phyloP scores from a whole-genome alignment of 768 basidiomycete genomes.

The Boletus pseudo-olivaceus region DNA sequence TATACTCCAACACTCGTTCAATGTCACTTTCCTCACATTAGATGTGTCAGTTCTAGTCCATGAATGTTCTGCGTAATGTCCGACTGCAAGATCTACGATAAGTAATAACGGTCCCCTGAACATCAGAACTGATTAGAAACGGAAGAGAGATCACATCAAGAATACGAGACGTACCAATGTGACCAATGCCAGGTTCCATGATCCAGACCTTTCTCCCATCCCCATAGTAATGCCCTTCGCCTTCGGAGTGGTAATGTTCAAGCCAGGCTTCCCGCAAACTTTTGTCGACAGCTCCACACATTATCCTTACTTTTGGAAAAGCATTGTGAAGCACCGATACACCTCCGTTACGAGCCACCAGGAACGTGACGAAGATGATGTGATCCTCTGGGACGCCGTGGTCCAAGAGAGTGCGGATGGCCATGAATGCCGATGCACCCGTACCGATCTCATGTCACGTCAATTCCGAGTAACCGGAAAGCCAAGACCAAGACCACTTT shows the following conservation, averaged over 20 bases:
- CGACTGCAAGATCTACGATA: slow-evolving; percentile 20
- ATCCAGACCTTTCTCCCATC: slow-evolving; percentile 71
- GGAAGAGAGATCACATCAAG: neutral
- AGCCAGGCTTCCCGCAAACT: slow-evolving; percentile 74
- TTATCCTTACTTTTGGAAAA: slow-evolving; percentile 82
- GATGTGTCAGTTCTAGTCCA: slow-evolving; percentile 2
- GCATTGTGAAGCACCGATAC: slow-evolving; percentile 72
- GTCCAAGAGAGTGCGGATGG: slow-evolving; percentile 88
- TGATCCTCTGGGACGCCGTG: slow-evolving; percentile 83
- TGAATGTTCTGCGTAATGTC: slow-evolving; percentile 2
- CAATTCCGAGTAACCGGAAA: neutral
- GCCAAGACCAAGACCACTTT: neutral
- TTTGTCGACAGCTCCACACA: slow-evolving; percentile 81
- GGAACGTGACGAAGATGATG: slow-evolving; percentile 87
- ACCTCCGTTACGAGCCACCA: slow-evolving; percentile 82
- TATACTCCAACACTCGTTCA: slow-evolving; percentile 10
- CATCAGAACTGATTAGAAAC: neutral
- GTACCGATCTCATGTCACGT: slow-evolving; percentile 73
- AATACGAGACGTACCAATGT: slow-evolving; percentile 56
- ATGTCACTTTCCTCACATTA: slow-evolving; percentile 2
- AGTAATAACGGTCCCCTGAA: slow-evolving; percentile 42
- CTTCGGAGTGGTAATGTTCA: slow-evolving; percentile 50
- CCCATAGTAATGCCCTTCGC: slow-evolving; percentile 37
- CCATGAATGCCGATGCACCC: slow-evolving; percentile 91
- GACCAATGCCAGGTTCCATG: slow-evolving; percentile 86